These are phyloP conservation scores for Spiraea crenata DNA, from an alignment of 331 rosid genomes.

Conservation along the genomic window DNA sequence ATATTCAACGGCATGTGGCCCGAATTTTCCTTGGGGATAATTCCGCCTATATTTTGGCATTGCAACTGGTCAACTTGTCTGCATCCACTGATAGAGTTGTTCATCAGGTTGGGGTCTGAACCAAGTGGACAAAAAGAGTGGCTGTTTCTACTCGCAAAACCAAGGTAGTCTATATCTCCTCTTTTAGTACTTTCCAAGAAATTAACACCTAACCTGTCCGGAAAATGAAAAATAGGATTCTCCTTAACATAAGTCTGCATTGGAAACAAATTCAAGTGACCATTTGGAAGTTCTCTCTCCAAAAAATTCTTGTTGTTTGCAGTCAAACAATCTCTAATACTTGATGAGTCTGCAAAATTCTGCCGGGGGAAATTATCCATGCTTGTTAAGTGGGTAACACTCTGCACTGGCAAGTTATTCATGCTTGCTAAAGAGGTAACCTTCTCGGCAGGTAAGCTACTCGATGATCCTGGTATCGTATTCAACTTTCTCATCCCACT, in stretches of 20 bases:
- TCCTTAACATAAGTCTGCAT: conserved; percentile 29
- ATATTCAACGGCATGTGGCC: conserved; percentile 38
- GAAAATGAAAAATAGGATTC: conserved; percentile 34
- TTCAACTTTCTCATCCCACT: conserved; percentile 39
- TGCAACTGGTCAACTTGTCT: conserved; percentile 38
- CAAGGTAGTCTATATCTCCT: conserved; percentile 44
- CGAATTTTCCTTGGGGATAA: conserved; percentile 43
- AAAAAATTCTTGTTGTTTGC: conserved; percentile 38
- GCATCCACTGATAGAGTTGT: conserved; percentile 38
- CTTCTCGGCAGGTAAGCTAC: conserved; percentile 39
- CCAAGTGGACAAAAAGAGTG: conserved; percentile 36
- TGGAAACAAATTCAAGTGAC: conserved; percentile 46
- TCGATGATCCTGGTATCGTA: conserved; percentile 34
- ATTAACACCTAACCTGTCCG: conserved; percentile 57
- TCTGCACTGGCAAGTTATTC: conserved; percentile 19
- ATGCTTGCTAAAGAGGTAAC: conserved; percentile 15
- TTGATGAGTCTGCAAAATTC: conserved; percentile 19
- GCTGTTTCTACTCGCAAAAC: conserved; percentile 43
- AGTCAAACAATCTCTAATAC: conserved; percentile 42
- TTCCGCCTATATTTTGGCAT: conserved; percentile 37
- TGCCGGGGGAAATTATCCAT: conserved; percentile 9
- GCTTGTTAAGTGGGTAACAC: conserved; percentile 20
- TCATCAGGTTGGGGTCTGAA: conserved; percentile 41
- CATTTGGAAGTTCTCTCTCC: conserved; percentile 47
- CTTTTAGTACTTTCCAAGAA: conserved; percentile 46